Percentiles rank a stretch among this genome's conserved stretches.
Conservation (phyloP, 352 stramenopile species). For the Phytophthora ramorum region DNA sequence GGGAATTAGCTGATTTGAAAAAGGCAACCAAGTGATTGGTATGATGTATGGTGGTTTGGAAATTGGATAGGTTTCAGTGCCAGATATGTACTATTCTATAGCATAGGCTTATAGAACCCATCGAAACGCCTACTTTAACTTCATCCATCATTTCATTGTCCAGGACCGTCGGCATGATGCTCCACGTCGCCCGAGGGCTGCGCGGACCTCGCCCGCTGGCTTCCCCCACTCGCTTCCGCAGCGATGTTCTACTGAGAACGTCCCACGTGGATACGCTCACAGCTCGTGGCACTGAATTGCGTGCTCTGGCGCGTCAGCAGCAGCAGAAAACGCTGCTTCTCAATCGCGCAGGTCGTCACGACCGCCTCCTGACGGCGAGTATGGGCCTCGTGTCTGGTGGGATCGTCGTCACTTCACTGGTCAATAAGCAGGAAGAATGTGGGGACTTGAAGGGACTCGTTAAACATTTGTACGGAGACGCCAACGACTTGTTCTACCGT, state of each 20-base stretch:
- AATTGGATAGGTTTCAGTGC: neutral
- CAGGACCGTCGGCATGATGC: constrained; percentile 5
- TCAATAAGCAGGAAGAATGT: constrained; percentile 18
- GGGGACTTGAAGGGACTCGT: constrained; percentile 14
- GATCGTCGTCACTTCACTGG: constrained; percentile 44
- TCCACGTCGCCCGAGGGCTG: constrained; percentile 8
- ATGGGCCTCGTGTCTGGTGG: constrained; percentile 60
- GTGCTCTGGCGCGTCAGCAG: constrained; percentile 17
- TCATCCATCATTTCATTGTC: constrained; percentile 10
- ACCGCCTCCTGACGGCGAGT: constrained; percentile 56
- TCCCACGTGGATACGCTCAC: constrained; percentile 22
- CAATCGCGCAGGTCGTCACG: constrained; percentile 28
- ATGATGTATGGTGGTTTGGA: neutral
- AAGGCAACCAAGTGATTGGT: neutral
- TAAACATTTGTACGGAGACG: constrained; percentile 39
- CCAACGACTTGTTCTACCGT: constrained; percentile 33
- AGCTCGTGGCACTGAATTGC: constrained; percentile 21
- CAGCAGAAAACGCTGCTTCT: constrained; percentile 28
- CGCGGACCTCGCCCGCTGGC: constrained; percentile 5
- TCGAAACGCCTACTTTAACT: constrained; percentile 5
- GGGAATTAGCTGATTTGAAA: constrained; percentile 1
- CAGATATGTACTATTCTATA: neutral
- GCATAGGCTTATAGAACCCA: neutral
- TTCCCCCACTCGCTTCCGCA: neutral
- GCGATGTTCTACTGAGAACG: constrained; percentile 1